Evolutionary conservation across 495 filamentous ascomycete species (phyloP), one percentile per base, ranked within the genome.

Genomic region (Aspergillus coremiiformis): DNA sequence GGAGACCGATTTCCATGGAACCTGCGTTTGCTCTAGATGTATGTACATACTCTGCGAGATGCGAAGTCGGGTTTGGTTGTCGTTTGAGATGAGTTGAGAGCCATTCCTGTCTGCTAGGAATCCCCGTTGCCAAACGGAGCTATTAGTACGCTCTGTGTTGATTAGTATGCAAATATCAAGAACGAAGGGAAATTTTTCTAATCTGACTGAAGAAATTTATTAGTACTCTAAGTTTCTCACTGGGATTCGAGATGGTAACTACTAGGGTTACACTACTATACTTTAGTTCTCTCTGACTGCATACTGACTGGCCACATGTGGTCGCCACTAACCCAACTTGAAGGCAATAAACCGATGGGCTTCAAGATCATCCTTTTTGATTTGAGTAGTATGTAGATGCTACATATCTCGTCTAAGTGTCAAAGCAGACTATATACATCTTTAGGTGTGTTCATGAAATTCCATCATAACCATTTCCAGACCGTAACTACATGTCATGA

Each of bases 81-180:
- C 65, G 68, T 26, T 81, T 68, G 8, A 87, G 65, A 54, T 84
- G 82, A 3, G 53, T 53, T 50, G 64, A 65, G 57, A 76, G 83
- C 84, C 84, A 89, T 89, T 29, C 84, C 84, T 17, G 82, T 79
- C 59, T 87, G 83, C 84, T 84, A 87, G 30, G 84, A 66, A 57
- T 87, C 84, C 81, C n/a, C 83, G 86, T 65, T 87, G 83, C 76
- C 78, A 87, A 20, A 87, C 67, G 48, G 84, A 83, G 17, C 82
- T 84, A 52, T 89, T 84, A 48, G 71, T 79, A 17, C 82, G 78
- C 70, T 73, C 46, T 17, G 5, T 4, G 35, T 21, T 35, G 11
- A 12, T 49, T 15, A 29, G 39, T 46, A 49, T 24, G 30, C n/a
- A n/a, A n/a, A n/a, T n/a, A n/a, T n/a, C n/a, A n/a, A n/a, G n/a